Conservation (phyloP, 176 grass and related monocot genomes). For the Lolium perenne region DNA sequence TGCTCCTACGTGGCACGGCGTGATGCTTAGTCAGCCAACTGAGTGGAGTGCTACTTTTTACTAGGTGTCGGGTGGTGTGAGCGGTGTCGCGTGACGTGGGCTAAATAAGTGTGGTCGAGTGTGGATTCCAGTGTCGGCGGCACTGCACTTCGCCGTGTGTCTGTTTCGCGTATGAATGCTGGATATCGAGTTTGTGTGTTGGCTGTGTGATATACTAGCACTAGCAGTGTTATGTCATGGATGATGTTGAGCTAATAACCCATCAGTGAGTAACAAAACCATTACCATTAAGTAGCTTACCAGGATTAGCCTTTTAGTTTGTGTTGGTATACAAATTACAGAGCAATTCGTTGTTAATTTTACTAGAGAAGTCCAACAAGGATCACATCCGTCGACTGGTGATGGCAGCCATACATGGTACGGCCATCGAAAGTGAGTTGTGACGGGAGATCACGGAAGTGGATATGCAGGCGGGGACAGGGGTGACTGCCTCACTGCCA, state of each 20-base stretch:
- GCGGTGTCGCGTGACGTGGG: conserved; percentile 36
- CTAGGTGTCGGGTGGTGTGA: not conserved
- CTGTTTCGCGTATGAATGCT: not conserved
- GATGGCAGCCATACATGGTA: not conserved
- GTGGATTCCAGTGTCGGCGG: conserved; percentile 12
- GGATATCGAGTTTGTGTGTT: not conserved
- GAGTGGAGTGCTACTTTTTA: not conserved
- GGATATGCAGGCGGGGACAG: not conserved
- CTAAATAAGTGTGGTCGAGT: conserved; percentile 42
- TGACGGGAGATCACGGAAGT: conserved; percentile 27
- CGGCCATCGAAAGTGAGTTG: not conserved
- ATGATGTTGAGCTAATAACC: no score
- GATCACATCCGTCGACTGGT: not conserved
- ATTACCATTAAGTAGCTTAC: no score
- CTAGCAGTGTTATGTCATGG: not conserved
- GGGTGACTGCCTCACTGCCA: not conserved
- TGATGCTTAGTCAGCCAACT: conserved; percentile 1
- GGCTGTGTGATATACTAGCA: not conserved
- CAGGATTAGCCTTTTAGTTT: no score
- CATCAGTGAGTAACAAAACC: no score
- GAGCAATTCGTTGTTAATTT: not conserved
- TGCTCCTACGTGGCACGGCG: conserved; percentile 33
- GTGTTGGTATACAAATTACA: no score
- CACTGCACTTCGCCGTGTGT: not conserved
- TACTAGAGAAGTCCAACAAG: not conserved